These are phyloP conservation scores for Acanthamoeba triangularis DNA, from an alignment of 208 protist species.

Conservation along the genomic window DNA sequence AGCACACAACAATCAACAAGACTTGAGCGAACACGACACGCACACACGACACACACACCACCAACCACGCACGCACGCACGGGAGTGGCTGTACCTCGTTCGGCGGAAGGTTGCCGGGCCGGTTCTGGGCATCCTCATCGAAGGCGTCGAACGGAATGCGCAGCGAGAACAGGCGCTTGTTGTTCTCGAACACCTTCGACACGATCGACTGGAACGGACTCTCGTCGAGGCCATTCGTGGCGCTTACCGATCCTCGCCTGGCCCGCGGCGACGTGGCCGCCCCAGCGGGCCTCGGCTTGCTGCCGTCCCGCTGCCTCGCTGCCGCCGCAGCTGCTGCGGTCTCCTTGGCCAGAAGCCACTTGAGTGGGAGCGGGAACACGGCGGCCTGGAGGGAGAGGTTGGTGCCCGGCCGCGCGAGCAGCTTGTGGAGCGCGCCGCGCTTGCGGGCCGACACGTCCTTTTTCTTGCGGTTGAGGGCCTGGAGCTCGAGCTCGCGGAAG, in stretches of 20 bases:
- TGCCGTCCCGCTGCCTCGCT: background rate
- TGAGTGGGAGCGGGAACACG: constrained; percentile 9
- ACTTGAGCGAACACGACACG: too few relatives aligned
- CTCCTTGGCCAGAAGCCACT: background rate
- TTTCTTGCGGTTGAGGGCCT: constrained; percentile 11
- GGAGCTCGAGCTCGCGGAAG: background rate
- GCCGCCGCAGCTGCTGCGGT: background rate
- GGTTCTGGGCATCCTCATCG: background rate
- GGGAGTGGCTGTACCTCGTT: background rate
- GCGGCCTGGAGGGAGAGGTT: background rate
- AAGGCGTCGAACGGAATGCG: background rate
- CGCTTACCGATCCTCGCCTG: background rate
- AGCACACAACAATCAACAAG: too few relatives aligned
- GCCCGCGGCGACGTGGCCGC: background rate
- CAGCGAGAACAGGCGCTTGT: constrained; percentile 27
- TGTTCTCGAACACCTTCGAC: background rate
- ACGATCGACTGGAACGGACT: background rate
- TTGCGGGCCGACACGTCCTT: background rate
- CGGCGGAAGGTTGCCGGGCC: background rate
- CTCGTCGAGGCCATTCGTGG: background rate
- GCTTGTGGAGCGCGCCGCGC: background rate
- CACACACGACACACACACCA: too few relatives aligned
- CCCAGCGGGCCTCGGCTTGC: background rate
- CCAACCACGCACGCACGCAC: too few relatives aligned
- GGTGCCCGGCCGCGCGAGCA: background rate